Base-by-base conservation (phyloP, 768 basidiomycete species). In the Amanita brunnescens region DNA sequence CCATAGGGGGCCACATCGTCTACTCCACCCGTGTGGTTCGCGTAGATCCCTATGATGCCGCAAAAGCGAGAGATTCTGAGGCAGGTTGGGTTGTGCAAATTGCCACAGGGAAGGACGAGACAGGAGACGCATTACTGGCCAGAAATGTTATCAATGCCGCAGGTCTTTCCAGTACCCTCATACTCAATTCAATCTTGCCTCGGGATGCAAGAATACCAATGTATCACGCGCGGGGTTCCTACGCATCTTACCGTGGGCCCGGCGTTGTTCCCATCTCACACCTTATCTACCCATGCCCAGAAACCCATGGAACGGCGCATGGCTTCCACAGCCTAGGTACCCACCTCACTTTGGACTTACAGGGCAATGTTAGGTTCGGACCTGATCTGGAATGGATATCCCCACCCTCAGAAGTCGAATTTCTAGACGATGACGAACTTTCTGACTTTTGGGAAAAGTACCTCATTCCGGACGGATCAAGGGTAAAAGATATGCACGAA, bases 241-340 rank as follows among this genome's bases (percentile, higher is more conserved):
- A 97, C 61, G 86, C 91, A 26, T 80, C 83, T 3, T 98, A 97
- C 66, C 75, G 76, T 43, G 93, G 94, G 5, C 82, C 83, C 0
- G 92, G 91, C 0, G 72, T 85, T 37, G 67, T 74, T 12, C 64
- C 74, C 10, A 72, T 96, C 50, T 75, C 74, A 3, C 84, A 83
- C 57, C 78, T 99, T 53, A 81, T 99, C 60, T 97, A 99, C 68
- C 94, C 95, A 2, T 93, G 89, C 55, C 93, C 95, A 3, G 75
- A 80, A 48, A 77, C 74, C 8, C 78, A 77, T 7, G 70, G 71
- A 34, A 75, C 73, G 52, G 73, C 69, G 3, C 76, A 85, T 47
- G 75, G 80, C 6, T 88, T 95, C 61, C 84, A 89, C 54, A 87
- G 88, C 2, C 74, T 97, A 6, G 95, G 96, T 2, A 94, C 92